Base-by-base conservation (phyloP, 2,329 filamentous ascomycete species). In the Ceratocystis cacaofunesta region DNA sequence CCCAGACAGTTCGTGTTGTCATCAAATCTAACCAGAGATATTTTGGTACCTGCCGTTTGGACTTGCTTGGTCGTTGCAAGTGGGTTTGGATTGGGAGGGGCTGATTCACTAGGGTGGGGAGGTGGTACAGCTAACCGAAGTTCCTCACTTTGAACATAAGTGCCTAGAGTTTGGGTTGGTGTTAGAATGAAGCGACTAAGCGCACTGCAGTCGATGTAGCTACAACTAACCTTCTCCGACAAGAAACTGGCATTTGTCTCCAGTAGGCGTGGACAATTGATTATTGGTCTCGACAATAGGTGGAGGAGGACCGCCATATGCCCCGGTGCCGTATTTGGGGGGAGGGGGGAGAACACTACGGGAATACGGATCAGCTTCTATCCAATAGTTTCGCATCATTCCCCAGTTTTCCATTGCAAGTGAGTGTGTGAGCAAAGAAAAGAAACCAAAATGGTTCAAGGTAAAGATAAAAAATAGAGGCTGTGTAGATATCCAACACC, bases 261-360 rank as follows among this genome's bases (percentile, higher is more conserved):
- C 89, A 44, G 85, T 85, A 28, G 90, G 92, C 71, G 89, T 88
- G 66, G 84, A 85, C 68, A 99, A 78, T 48, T 85, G 87, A 74
- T 97, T 99, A 76, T 94, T 95, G 64, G 92, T 96, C 80, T 99
- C 94, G 72, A 96, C 87, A 75, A 95, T 84, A 46, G 88, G 87
- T 46, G 84, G 80, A 7, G 62, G 55, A 28, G 44, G 43, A 10
- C 84, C 84, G 70, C 87, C 86, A 78, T 89, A 88, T 69, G 86
- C 71, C 84, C 81, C 72, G 84, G 82, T 69, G 85, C 89, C 87
- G 78, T 95, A 96, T 75, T 91, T 85, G 68, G 89, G 86, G 68
- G 89, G 90, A 69, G 91, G 92, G 68, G 92, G 90, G 71, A 96
- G 82, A 70, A 95, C 90, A 76, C 89, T 91, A 70, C 62, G 62